These are phyloP conservation scores for Priceomyces carsonii DNA, from an alignment of 805 yeast genomes.

Conservation along the genomic window DNA sequence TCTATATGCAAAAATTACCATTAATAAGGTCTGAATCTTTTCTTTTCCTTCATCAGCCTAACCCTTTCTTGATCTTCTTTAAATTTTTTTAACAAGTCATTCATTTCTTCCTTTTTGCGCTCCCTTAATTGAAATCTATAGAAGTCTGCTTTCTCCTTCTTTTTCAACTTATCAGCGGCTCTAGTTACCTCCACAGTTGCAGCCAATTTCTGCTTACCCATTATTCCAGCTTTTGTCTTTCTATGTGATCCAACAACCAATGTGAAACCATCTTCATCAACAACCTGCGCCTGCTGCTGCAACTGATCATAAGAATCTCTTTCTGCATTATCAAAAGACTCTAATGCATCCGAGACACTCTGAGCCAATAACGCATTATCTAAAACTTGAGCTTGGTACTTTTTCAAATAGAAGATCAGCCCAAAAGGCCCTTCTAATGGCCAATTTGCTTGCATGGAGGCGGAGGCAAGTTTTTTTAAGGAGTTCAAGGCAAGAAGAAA, in stretches of 20 bases:
- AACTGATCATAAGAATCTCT: slow-evolving; percentile 56
- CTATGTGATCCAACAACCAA: slow-evolving; percentile 85
- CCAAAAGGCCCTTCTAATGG: slow-evolving; percentile 35
- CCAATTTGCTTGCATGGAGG: slow-evolving; percentile 33
- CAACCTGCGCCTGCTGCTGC: slow-evolving; percentile 55
- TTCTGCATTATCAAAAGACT: slow-evolving; percentile 71
- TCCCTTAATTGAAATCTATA: slow-evolving; percentile 96
- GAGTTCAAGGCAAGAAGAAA: slow-evolving; percentile 63
- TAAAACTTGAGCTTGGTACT: slow-evolving; percentile 34
- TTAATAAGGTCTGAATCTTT: slow-evolving; percentile 82
- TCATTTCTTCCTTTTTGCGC: slow-evolving; percentile 88
- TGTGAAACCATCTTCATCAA: slow-evolving; percentile 94
- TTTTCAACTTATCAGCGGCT: slow-evolving; percentile 55
- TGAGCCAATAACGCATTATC: slow-evolving; percentile 53
- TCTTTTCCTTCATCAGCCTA: slow-evolving; percentile 72
- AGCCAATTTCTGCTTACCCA: slow-evolving; percentile 52
- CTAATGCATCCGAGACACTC: slow-evolving; percentile 61
- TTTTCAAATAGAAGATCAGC: slow-evolving; percentile 44
- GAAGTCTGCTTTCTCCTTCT: slow-evolving; percentile 84
- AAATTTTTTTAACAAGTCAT: slow-evolving; percentile 78
- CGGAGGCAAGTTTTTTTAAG: slow-evolving; percentile 50
- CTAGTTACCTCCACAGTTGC: slow-evolving; percentile 37
- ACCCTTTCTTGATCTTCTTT: slow-evolving; percentile 90
- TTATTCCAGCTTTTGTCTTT: slow-evolving; percentile 71
- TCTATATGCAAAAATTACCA: slow-evolving; percentile 1